Evolutionary conservation across 345 rosid species (phyloP).

Genomic region (Murraya paniculata): DNA sequence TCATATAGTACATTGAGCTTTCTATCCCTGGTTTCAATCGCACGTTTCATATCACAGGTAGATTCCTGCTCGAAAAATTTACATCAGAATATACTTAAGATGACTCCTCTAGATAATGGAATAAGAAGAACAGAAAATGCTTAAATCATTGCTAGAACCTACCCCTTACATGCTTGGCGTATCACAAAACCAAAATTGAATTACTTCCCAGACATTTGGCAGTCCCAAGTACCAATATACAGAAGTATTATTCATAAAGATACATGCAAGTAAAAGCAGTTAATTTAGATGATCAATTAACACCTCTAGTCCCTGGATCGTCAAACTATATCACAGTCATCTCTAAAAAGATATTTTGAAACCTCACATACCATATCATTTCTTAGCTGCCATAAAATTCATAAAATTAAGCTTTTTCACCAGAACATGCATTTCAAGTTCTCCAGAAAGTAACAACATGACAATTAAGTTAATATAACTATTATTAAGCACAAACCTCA

Average conservation of each 20-base stretch:
- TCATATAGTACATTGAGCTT: constrained; percentile 43
- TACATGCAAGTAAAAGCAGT: background rate
- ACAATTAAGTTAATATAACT: background rate
- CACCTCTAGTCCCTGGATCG: background rate
- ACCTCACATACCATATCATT: background rate
- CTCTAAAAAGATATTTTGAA: background rate
- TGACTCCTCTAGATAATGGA: background rate
- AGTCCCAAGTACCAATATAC: background rate
- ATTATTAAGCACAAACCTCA: constrained; percentile 38
- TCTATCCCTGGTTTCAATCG: constrained; percentile 56
- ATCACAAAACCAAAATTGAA: background rate
- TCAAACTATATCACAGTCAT: background rate
- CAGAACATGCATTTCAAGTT: background rate
- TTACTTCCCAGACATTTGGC: background rate
- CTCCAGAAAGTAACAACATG: too few relatives aligned
- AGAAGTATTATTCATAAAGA: background rate
- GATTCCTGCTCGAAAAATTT: constrained; percentile 53
- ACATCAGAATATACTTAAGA: background rate
- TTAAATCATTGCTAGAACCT: background rate
- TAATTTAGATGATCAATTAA: background rate
- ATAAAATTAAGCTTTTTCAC: background rate
- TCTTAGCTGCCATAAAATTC: background rate
- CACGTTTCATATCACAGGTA: constrained; percentile 60
- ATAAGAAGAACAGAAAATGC: background rate
- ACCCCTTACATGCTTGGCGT: background rate